A percentile compares a stretch with the other conserved stretches of the same genome.
Conservation (phyloP, 2,329 filamentous ascomycete genomes). For the Mycogone perniciosa region DNA sequence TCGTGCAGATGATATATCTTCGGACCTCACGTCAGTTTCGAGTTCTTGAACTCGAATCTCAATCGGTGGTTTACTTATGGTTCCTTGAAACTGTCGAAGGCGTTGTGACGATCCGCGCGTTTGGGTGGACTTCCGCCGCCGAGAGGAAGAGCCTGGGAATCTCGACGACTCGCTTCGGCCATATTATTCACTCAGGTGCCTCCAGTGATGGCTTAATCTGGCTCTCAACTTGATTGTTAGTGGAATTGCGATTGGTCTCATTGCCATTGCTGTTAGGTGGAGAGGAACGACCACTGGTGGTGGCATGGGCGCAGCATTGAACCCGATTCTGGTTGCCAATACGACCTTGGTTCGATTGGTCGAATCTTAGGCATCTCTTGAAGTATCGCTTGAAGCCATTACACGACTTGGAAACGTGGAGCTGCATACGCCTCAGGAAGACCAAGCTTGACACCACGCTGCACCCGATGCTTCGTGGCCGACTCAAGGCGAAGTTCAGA, state of each 20-base stretch:
- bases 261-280: conserved; percentile 32
- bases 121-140: conserved; percentile 18
- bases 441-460: conserved; percentile 3
- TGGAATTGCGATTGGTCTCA: conserved; percentile 27
- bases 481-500: conserved; percentile 11
- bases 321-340: conserved; percentile 21
- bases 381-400: conserved; percentile 21
- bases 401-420: conserved; percentile 17
- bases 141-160: conserved; percentile 33
- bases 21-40: conserved; percentile 51
- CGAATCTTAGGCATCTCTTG: conserved; percentile 17
- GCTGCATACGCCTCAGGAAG: conserved; percentile 13
- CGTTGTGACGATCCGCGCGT: conserved; percentile 23
- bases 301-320: conserved; percentile 20
- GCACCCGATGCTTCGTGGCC: conserved; percentile 17
- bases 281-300: conserved; percentile 11
- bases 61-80: conserved; percentile 38
- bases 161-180: conserved; percentile 28
- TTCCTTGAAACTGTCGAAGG: conserved; percentile 33
- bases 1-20: conserved; percentile 29
- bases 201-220: conserved; percentile 43
- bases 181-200: conserved; percentile 35
- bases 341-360: conserved; percentile 18
- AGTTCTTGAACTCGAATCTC: conserved; percentile 48
- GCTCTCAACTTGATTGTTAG: conserved; percentile 37